These are phyloP conservation scores for Sedum album DNA, from an alignment of 164 flowering plant genomes.

Conservation along the genomic window DNA sequence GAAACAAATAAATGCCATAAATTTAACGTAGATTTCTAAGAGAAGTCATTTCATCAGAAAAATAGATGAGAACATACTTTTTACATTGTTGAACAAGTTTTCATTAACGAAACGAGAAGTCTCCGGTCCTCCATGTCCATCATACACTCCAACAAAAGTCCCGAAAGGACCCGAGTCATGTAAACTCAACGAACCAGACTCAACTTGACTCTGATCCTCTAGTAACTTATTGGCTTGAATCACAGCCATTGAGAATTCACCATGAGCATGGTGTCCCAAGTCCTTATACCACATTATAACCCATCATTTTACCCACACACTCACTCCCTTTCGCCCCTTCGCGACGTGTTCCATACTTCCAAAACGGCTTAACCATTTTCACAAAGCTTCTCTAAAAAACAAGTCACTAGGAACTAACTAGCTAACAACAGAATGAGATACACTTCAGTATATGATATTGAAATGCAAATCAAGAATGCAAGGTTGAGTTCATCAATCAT, in stretches of 20 bases:
- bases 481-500: too few species aligned
- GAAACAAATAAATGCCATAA: slow-evolving; percentile 7
- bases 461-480: not conserved
- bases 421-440: too few species aligned
- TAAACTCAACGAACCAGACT: slow-evolving; percentile 48
- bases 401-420: not conserved
- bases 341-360: slow-evolving; percentile 25
- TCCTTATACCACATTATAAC: slow-evolving; percentile 55
- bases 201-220: slow-evolving; percentile 68
- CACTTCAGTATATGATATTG: not conserved
- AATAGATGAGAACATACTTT: slow-evolving; percentile 33
- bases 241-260: slow-evolving; percentile 66
- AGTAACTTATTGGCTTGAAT: slow-evolving; percentile 48
- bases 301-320: slow-evolving; percentile 30
- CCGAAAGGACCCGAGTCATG: slow-evolving; percentile 37
- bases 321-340: slow-evolving; percentile 14
- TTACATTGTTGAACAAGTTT: slow-evolving; percentile 41
- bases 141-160: slow-evolving; percentile 61
- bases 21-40: not conserved
- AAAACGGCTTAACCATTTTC: slow-evolving; percentile 49
- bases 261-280: slow-evolving; percentile 42
- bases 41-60: not conserved
- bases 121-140: slow-evolving; percentile 70
- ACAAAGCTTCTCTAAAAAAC: not conserved
- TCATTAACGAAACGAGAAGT: slow-evolving; percentile 43